phyloP scores from a whole-genome alignment of 129 eudicot species.

The Scalesia atractyloides region DNA sequence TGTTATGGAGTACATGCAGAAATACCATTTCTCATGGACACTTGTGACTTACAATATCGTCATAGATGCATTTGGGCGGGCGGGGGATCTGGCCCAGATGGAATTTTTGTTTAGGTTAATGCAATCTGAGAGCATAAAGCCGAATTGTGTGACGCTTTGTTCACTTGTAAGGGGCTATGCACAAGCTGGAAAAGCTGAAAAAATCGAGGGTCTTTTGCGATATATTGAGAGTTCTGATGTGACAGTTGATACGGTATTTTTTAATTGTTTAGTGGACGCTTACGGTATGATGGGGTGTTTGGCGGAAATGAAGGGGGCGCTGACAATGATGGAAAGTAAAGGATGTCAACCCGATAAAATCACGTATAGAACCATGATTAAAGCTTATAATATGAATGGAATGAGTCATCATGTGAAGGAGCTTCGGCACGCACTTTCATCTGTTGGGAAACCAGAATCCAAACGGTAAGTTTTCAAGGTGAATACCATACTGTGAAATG shows the following conservation, averaged over 20 bases:
- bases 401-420: constrained; percentile 82
- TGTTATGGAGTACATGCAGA: constrained; percentile 94
- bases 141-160: constrained; percentile 86
- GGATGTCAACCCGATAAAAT: constrained; percentile 79
- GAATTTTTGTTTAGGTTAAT: constrained; percentile 80
- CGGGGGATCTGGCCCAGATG: constrained; percentile 86
- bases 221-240: constrained; percentile 78
- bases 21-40: constrained; percentile 86
- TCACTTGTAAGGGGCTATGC: constrained; percentile 90
- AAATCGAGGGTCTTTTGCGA: constrained; percentile 66
- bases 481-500: background rate
- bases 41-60: constrained; percentile 80
- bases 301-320: constrained; percentile 78
- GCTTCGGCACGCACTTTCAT: constrained; percentile 52
- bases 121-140: constrained; percentile 90
- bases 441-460: constrained; percentile 34
- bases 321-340: constrained; percentile 75
- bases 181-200: constrained; percentile 67
- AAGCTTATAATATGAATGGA: constrained; percentile 63
- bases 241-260: constrained; percentile 73
- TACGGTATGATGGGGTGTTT: constrained; percentile 96
- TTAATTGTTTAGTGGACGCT: constrained; percentile 86
- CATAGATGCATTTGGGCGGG: constrained; percentile 90
- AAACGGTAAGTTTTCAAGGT: constrained; percentile 24
- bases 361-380: constrained; percentile 87